Evolutionary conservation across 2,329 filamentous ascomycete species (phyloP).

Genomic region (Botrytis hyacinthi): DNA sequence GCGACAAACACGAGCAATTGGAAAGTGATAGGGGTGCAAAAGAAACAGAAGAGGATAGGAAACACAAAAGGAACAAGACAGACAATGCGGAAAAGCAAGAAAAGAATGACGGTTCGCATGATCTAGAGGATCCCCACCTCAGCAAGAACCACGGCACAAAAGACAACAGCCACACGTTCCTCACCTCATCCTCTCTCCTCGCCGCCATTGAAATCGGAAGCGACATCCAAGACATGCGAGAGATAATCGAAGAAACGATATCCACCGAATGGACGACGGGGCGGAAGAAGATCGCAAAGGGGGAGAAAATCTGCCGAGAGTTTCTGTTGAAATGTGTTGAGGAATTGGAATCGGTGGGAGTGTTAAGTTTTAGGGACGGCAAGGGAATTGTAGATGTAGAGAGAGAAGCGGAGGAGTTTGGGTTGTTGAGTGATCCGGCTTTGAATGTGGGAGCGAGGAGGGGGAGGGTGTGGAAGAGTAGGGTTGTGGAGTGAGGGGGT

Average conservation of each 20-base stretch:
- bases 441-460: not conserved
- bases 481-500: not conserved
- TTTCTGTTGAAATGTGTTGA: not conserved
- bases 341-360: not conserved
- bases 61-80: not conserved
- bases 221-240: not conserved
- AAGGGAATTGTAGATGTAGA: not conserved
- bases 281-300: not conserved
- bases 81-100: not conserved
- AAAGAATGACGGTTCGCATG: not conserved
- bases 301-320: not conserved
- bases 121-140: not conserved
- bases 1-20: not conserved
- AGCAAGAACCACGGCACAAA: not conserved
- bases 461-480: slow-evolving; percentile 8
- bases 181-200: not conserved
- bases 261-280: not conserved
- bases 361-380: not conserved
- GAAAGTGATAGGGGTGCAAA: not conserved
- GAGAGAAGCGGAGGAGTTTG: not conserved
- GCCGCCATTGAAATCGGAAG: not conserved
- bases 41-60: not conserved
- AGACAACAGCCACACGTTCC: not conserved
- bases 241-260: not conserved
- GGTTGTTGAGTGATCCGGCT: not conserved